phyloP scores from a whole-genome alignment of 148 eudicot species.

The Mesembryanthemum crystallinum region DNA sequence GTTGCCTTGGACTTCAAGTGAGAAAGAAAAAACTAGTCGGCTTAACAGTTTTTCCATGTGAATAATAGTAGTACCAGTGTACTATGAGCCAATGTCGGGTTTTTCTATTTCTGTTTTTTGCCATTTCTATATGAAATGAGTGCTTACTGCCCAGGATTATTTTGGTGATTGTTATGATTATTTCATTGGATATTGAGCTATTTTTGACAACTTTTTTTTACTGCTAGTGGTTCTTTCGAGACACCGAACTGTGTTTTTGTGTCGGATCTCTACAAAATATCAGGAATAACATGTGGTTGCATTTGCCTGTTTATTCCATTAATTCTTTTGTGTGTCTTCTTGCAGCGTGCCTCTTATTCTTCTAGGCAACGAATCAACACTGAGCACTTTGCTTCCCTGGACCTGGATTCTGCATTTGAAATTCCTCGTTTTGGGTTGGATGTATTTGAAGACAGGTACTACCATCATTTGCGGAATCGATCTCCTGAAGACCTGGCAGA shows the following conservation, averaged over 20 bases:
- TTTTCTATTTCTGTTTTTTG: too few species aligned
- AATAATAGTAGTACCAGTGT: too few species aligned
- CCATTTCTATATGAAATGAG: too few species aligned
- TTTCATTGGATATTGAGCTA: too few species aligned
- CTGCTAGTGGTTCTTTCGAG: neutral
- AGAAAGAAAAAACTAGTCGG: too few species aligned
- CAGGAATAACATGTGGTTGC: neutral
- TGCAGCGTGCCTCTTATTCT: conserved; percentile 62
- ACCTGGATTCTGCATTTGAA: conserved; percentile 47
- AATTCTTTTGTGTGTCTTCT: conserved; percentile 17
- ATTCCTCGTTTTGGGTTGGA: conserved; percentile 47
- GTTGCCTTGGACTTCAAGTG: too few species aligned
- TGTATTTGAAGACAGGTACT: conserved; percentile 63
- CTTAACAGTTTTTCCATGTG: too few species aligned
- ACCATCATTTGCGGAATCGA: conserved; percentile 69
- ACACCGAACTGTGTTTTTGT: neutral
- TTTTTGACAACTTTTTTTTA: neutral
- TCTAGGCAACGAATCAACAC: conserved; percentile 61
- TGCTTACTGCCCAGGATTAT: neutral
- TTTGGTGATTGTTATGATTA: neutral
- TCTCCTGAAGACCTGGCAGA: conserved; percentile 75
- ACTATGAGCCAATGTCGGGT: too few species aligned
- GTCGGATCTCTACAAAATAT: conserved; percentile 1
- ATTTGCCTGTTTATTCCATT: conserved; percentile 4
- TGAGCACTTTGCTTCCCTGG: conserved; percentile 51